Conservation (phyloP, 2,329 filamentous ascomycete genomes). For the Colletotrichum horii region DNA sequence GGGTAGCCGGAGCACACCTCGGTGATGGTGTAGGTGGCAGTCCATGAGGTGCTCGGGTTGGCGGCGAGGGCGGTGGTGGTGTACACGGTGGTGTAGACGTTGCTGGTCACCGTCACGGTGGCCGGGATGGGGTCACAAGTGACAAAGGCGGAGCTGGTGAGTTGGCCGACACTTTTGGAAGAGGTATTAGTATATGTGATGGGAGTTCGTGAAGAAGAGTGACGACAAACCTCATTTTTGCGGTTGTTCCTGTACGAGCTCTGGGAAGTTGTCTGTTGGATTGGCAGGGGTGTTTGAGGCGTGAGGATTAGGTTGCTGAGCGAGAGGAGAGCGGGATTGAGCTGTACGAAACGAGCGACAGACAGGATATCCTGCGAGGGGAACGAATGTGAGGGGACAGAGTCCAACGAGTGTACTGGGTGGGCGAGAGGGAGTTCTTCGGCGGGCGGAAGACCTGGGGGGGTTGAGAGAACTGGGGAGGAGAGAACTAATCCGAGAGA, state of each 20-base stretch:
- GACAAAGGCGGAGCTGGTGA: constrained; percentile 33
- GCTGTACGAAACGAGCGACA: constrained; percentile 11
- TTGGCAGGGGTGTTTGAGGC: background rate
- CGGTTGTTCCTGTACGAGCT: background rate
- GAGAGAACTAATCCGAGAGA: background rate
- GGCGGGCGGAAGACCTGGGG: background rate
- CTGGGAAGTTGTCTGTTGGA: background rate
- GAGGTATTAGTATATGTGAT: constrained; percentile 24
- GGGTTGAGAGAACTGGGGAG: background rate
- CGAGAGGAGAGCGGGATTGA: background rate
- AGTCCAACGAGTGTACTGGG: constrained; percentile 1
- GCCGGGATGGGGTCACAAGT: constrained; percentile 29
- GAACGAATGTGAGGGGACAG: constrained; percentile 7
- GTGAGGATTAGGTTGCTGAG: background rate
- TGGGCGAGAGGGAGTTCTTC: background rate
- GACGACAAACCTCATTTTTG: constrained; percentile 22
- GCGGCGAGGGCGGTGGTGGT: constrained; percentile 40
- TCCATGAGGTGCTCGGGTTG: constrained; percentile 41
- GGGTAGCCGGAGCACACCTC: constrained; percentile 38
- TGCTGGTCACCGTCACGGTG: constrained; percentile 26
- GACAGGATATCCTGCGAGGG: background rate
- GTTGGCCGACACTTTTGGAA: constrained; percentile 27
- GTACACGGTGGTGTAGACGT: constrained; percentile 41
- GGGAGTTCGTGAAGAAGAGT: background rate
- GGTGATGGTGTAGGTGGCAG: constrained; percentile 45